A percentile compares a stretch with the other conserved stretches of the same genome.
Evolutionary conservation across 805 yeast genomes (phyloP).

Genomic region (Saccharomycopsis vini): DNA sequence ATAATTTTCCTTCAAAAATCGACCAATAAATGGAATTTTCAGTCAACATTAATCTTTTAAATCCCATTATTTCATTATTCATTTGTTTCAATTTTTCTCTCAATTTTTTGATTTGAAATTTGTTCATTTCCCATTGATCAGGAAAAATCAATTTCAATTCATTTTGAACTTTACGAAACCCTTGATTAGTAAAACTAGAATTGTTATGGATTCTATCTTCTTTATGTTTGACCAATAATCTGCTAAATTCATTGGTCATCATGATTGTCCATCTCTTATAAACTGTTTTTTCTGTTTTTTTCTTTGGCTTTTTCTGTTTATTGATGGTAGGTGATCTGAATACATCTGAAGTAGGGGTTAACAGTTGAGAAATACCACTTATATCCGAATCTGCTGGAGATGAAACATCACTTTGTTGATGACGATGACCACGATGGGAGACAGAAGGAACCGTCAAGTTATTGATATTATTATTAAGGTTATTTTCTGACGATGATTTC

Average conservation of each 20-base stretch:
- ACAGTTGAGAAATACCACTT: neutral
- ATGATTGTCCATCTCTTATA: constrained; percentile 19
- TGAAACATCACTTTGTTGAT: neutral
- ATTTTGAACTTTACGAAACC: constrained; percentile 15
- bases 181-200: constrained; percentile 17
- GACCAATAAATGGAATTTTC: constrained; percentile 15
- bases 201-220: constrained; percentile 12
- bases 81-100: constrained; percentile 19
- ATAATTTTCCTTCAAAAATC: constrained; percentile 16
- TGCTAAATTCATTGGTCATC: constrained; percentile 19
- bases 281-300: constrained; percentile 3
- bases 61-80: constrained; percentile 17
- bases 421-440: too few species aligned
- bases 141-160: constrained; percentile 14
- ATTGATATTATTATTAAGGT: too few species aligned
- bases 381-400: neutral
- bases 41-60: constrained; percentile 12
- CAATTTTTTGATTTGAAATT: constrained; percentile 18
- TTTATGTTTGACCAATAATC: constrained; percentile 14
- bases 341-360: neutral
- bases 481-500: too few species aligned
- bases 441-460: neutral
- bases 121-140: constrained; percentile 16
- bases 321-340: neutral
- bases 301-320: neutral